phyloP scores from a whole-genome alignment of 345 rosid species.

The Salix dunnii region DNA sequence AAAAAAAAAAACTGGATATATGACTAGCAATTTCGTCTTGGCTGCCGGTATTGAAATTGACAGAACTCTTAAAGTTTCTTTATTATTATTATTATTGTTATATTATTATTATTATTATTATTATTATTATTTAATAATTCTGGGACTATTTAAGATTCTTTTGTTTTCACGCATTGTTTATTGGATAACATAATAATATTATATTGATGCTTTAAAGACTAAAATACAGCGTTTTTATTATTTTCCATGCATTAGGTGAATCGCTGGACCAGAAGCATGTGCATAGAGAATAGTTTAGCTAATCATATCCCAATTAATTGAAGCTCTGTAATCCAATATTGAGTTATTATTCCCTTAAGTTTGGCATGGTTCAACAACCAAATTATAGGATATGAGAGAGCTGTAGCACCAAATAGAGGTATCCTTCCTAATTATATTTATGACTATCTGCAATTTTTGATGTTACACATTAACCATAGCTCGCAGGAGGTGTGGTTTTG shows the following conservation, averaged over 20 bases:
- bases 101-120: too few species aligned
- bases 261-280: not conserved
- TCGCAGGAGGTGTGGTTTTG: too few species aligned
- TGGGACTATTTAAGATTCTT: not conserved
- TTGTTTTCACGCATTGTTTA: not conserved
- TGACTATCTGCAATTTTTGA: not conserved
- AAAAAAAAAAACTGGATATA: too few species aligned
- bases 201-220: too few species aligned
- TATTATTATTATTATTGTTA: not conserved
- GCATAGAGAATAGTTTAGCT: not conserved
- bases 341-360: not conserved
- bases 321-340: not conserved
- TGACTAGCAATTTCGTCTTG: too few species aligned
- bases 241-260: not conserved
- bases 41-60: not conserved
- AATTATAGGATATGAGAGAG: not conserved
- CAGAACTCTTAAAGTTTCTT: too few species aligned
- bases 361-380: constrained; percentile 16
- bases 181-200: not conserved
- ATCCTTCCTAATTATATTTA: not conserved
- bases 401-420: not conserved
- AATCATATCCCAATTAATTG: not conserved
- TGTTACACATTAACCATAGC: constrained; percentile 2
- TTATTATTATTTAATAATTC: not conserved
- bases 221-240: not conserved